Percentiles rank a stretch among this genome's conserved stretches.
These are phyloP conservation scores for Ceratocystis variospora DNA, from an alignment of 2,329 filamentous ascomycete species.

Conservation along the genomic window DNA sequence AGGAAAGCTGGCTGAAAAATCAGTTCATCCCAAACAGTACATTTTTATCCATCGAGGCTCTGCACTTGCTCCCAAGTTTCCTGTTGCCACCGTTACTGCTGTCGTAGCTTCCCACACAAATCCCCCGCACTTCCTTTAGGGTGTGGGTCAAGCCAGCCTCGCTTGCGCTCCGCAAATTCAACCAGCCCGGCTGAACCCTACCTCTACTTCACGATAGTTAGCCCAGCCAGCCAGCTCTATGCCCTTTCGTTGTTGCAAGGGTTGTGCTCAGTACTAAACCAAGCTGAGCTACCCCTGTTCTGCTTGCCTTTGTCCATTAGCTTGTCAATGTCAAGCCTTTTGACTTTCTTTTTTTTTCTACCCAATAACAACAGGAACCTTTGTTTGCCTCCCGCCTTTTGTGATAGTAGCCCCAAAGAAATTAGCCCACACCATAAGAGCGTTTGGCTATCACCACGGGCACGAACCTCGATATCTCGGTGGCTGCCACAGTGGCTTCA, in stretches of 20 bases:
- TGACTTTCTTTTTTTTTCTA: not conserved
- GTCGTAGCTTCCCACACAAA: not conserved
- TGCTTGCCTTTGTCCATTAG: not conserved
- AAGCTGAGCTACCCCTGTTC: slow-evolving; percentile 1
- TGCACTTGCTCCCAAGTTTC: not conserved
- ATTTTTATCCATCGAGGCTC: not conserved
- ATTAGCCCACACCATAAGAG: not conserved
- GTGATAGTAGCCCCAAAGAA: not conserved
- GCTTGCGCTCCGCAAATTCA: not conserved
- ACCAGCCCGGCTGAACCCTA: not conserved
- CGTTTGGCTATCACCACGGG: not conserved
- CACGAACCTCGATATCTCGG: not conserved
- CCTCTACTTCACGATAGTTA: slow-evolving; percentile 1
- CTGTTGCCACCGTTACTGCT: not conserved
- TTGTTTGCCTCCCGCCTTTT: not conserved
- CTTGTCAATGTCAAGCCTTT: not conserved
- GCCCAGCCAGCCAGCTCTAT: not conserved
- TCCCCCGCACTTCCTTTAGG: slow-evolving; percentile 11
- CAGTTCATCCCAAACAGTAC: not conserved
- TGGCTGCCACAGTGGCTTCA: not conserved
- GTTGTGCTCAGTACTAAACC: not conserved
- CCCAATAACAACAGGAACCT: not conserved
- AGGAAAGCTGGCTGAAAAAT: not conserved
- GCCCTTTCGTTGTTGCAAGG: not conserved
- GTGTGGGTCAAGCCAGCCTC: not conserved